These are phyloP conservation scores for Taxillus chinensis DNA, from an alignment of 164 flowering plant genomes.

Conservation along the genomic window DNA sequence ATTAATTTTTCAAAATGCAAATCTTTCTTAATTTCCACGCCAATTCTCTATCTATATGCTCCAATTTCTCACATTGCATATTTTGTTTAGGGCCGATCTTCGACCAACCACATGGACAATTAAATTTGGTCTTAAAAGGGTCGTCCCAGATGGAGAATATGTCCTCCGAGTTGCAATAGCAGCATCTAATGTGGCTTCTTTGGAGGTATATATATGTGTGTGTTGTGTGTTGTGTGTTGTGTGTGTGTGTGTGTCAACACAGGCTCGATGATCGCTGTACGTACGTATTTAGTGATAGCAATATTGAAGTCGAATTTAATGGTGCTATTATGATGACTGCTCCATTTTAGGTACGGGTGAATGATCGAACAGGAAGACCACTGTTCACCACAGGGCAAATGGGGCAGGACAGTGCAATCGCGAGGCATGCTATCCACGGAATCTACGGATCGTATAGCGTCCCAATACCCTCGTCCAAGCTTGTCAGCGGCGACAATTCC, in stretches of 20 bases:
- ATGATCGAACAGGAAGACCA: not conserved
- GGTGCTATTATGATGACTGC: not conserved
- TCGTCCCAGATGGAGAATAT: not conserved
- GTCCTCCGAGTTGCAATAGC: constrained; percentile 15
- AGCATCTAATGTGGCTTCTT: constrained; percentile 3
- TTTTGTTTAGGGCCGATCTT: not conserved
- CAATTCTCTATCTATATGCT: not conserved
- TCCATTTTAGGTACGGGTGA: not conserved
- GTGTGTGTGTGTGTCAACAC: too few relatives aligned
- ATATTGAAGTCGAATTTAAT: too few relatives aligned
- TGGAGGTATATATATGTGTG: constrained; percentile 5
- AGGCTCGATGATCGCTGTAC: too few relatives aligned
- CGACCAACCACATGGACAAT: constrained; percentile 17
- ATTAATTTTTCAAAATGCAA: too few relatives aligned
- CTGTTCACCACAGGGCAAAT: not conserved
- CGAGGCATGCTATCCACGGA: not conserved
- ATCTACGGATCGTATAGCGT: not conserved
- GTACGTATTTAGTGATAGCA: too few relatives aligned
- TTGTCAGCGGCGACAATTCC: not conserved
- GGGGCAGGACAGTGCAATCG: not conserved
- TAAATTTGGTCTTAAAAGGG: constrained; percentile 4
- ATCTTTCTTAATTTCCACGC: not conserved
- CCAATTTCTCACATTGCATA: not conserved
- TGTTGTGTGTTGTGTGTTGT: too few relatives aligned
- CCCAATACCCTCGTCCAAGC: not conserved